Evolutionary conservation across 2,329 filamentous ascomycete genomes (phyloP).

Genomic region (Cytospora chrysosperma): DNA sequence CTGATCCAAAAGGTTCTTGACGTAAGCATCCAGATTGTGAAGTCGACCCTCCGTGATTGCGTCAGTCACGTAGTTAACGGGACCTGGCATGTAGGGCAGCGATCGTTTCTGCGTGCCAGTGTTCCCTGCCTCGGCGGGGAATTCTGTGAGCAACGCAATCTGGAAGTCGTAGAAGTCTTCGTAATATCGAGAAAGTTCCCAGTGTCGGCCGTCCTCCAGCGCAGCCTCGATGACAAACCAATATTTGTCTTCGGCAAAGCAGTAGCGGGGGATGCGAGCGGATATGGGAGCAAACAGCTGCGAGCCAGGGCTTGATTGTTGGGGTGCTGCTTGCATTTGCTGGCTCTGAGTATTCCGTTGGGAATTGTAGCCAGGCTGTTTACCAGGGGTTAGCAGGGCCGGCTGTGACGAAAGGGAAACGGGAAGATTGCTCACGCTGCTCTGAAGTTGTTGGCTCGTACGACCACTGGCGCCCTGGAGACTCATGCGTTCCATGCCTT

Average conservation of each 20-base stretch:
- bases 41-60: slow-evolving; percentile 91
- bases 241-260: slow-evolving; percentile 96
- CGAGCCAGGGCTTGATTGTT: slow-evolving; percentile 42
- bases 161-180: slow-evolving; percentile 99
- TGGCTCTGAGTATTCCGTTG: slow-evolving; percentile 37
- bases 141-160: slow-evolving; percentile 88
- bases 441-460: slow-evolving; percentile 42
- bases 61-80: slow-evolving; percentile 97
- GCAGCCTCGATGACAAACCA: slow-evolving; percentile 96
- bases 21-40: slow-evolving; percentile 91
- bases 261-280: slow-evolving; percentile 87
- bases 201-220: slow-evolving; percentile 85
- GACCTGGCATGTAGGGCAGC: slow-evolving; percentile 95
- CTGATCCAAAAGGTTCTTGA: slow-evolving; percentile 84
- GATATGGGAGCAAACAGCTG: slow-evolving; percentile 73
- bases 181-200: slow-evolving; percentile 93
- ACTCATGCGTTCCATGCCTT: slow-evolving; percentile 77
- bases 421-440: slow-evolving; percentile 43
- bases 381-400: slow-evolving; percentile 32
- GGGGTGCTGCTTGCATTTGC: slow-evolving; percentile 32
- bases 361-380: slow-evolving; percentile 32
- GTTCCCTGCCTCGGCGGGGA: slow-evolving; percentile 90
- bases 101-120: slow-evolving; percentile 75
- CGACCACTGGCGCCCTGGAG: slow-evolving; percentile 51
- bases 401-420: not conserved